Evolutionary conservation across 2,329 filamentous ascomycete species (phyloP).

Genomic region (Cladophialophora bantiana): DNA sequence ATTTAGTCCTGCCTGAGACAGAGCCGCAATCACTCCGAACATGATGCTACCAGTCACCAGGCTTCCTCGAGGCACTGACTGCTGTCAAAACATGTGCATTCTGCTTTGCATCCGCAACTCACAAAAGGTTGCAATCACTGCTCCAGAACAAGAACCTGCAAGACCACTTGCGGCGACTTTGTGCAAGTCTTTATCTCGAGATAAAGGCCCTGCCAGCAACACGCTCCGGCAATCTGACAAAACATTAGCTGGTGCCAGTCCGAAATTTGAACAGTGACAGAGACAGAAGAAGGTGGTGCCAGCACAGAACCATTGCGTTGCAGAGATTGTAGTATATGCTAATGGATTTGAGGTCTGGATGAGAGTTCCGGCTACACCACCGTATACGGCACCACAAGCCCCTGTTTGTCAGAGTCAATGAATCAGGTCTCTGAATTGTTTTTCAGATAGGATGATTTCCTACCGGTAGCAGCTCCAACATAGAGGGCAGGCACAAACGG

Average conservation of each 20-base stretch:
- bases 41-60: constrained; percentile 35
- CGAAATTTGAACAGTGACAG: constrained; percentile 41
- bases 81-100: constrained; percentile 7
- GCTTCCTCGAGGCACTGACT: constrained; percentile 28
- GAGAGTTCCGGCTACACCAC: constrained; percentile 74
- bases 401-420: constrained; percentile 53
- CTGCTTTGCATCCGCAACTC: constrained; percentile 12
- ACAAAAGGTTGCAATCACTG: constrained; percentile 33
- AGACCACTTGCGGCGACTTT: constrained; percentile 35
- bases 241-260: neutral
- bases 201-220: constrained; percentile 21
- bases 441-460: constrained; percentile 21
- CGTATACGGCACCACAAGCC: constrained; percentile 66
- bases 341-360: constrained; percentile 69
- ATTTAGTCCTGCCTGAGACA: constrained; percentile 33
- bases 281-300: constrained; percentile 78
- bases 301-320: constrained; percentile 81
- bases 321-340: constrained; percentile 74
- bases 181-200: constrained; percentile 41
- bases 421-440: neutral
- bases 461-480: constrained; percentile 67
- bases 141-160: constrained; percentile 36
- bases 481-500: constrained; percentile 56
- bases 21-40: constrained; percentile 31
- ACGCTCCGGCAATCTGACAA: constrained; percentile 28